These are phyloP conservation scores for Pseudonitzschia delicatissima DNA, from an alignment of 108 stramenopile species.

Conservation along the genomic window DNA sequence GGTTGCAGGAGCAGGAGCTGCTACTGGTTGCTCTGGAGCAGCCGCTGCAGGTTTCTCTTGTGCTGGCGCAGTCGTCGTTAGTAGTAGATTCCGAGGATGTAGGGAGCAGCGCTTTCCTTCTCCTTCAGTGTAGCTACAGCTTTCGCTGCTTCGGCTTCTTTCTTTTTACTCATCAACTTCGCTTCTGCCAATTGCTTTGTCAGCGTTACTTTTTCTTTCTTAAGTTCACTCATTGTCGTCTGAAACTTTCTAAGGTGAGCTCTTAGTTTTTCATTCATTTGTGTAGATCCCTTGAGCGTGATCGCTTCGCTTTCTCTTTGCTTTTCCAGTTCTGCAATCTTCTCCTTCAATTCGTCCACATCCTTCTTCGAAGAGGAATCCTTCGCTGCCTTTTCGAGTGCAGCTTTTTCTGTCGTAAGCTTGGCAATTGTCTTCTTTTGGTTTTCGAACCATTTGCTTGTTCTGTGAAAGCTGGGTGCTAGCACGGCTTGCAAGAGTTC, in stretches of 20 bases:
- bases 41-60: not conserved
- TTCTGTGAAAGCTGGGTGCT: slow-evolving; percentile 63
- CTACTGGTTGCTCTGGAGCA: not conserved
- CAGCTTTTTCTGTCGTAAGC: slow-evolving; percentile 38
- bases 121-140: slow-evolving; percentile 5
- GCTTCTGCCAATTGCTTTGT: slow-evolving; percentile 23
- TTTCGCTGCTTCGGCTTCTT: slow-evolving; percentile 14
- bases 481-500: slow-evolving; percentile 52
- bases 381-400: slow-evolving; percentile 22
- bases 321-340: slow-evolving; percentile 29
- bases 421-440: slow-evolving; percentile 38
- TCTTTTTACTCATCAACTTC: slow-evolving; percentile 6
- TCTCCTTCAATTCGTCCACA: slow-evolving; percentile 36
- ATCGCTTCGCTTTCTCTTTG: slow-evolving; percentile 37
- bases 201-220: slow-evolving; percentile 29
- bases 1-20: slow-evolving; percentile 5
- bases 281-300: slow-evolving; percentile 41
- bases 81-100: not conserved
- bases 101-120: slow-evolving; percentile 11
- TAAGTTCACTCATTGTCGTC: slow-evolving; percentile 34
- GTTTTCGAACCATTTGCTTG: slow-evolving; percentile 36
- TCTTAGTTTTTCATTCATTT: slow-evolving; percentile 54
- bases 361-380: slow-evolving; percentile 35
- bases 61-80: not conserved
- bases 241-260: slow-evolving; percentile 46